Conservation (phyloP, 176 grass and related monocot species). For the Hordeum marinum region DNA sequence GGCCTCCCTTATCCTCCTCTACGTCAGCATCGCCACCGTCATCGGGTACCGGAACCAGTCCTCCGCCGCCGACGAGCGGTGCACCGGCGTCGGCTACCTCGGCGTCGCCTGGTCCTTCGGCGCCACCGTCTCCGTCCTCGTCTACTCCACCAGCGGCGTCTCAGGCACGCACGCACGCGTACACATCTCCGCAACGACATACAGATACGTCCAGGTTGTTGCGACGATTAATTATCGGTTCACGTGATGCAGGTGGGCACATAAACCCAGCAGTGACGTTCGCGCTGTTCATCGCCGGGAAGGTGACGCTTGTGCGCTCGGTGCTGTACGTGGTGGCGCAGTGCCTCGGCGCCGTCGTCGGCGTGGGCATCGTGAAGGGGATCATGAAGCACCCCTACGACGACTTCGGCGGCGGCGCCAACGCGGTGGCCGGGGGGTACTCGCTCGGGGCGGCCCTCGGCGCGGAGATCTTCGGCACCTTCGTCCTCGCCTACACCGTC, state of each 20-base stretch:
- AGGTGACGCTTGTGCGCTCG: conserved; percentile 51
- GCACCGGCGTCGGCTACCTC: conserved; percentile 2
- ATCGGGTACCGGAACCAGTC: conserved; percentile 19
- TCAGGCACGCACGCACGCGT: background rate
- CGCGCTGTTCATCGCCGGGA: conserved; percentile 57
- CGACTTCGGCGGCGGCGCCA: conserved; percentile 61
- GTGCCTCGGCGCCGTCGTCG: conserved; percentile 82
- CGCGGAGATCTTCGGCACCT: conserved; percentile 91
- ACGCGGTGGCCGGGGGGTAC: conserved; percentile 35
- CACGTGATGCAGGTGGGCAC: conserved; percentile 35
- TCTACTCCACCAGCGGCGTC: conserved; percentile 19
- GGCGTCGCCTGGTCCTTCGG: conserved; percentile 17
- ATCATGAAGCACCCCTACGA: conserved; percentile 56
- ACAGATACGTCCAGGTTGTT: background rate
- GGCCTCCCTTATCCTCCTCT: conserved; percentile 26
- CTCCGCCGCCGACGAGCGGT: background rate
- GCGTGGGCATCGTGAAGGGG: conserved; percentile 68
- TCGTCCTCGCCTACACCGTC: conserved; percentile 98
- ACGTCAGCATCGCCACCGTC: conserved; percentile 21
- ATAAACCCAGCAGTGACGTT: conserved; percentile 95
- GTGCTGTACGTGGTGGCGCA: conserved; percentile 60
- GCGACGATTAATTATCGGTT: background rate
- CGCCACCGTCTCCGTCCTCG: background rate
- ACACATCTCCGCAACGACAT: background rate
- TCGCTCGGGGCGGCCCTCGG: conserved; percentile 39